These are phyloP conservation scores for Lumnitzera littorea DNA, from an alignment of 345 rosid genomes.

Conservation along the genomic window DNA sequence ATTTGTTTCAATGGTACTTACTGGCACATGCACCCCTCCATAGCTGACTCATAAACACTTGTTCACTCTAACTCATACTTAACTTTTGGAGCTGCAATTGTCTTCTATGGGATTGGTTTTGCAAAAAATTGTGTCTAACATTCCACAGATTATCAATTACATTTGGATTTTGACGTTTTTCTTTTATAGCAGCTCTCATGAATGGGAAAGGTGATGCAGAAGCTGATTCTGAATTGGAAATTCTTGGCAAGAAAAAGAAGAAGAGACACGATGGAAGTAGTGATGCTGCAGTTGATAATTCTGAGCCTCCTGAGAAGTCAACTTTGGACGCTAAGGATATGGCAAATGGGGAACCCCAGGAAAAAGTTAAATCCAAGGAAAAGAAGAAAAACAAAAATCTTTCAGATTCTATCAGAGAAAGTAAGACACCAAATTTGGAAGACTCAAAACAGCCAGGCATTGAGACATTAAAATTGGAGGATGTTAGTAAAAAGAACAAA, in stretches of 20 bases:
- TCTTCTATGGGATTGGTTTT: too few species aligned
- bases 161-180: too few species aligned
- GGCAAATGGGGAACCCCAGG: neutral
- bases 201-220: conserved; percentile 8
- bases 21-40: too few species aligned
- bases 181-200: conserved; percentile 2
- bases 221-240: conserved; percentile 5
- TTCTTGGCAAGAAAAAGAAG: conserved; percentile 15
- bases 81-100: too few species aligned
- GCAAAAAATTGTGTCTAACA: too few species aligned
- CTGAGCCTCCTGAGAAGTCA: conserved; percentile 15
- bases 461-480: conserved; percentile 1
- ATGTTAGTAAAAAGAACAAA: conserved; percentile 24
- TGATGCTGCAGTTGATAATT: neutral
- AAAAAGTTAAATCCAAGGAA: conserved; percentile 14
- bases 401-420: conserved; percentile 10
- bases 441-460: conserved; percentile 10
- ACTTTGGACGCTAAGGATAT: conserved; percentile 1
- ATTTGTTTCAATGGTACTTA: too few species aligned
- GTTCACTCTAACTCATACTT: too few species aligned
- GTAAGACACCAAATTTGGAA: conserved; percentile 3
- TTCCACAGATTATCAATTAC: too few species aligned
- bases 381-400: conserved; percentile 14
- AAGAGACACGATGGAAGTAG: conserved; percentile 12
- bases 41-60: too few species aligned